Base-by-base conservation (phyloP, 441 rosid species). In the Croton setiger region DNA sequence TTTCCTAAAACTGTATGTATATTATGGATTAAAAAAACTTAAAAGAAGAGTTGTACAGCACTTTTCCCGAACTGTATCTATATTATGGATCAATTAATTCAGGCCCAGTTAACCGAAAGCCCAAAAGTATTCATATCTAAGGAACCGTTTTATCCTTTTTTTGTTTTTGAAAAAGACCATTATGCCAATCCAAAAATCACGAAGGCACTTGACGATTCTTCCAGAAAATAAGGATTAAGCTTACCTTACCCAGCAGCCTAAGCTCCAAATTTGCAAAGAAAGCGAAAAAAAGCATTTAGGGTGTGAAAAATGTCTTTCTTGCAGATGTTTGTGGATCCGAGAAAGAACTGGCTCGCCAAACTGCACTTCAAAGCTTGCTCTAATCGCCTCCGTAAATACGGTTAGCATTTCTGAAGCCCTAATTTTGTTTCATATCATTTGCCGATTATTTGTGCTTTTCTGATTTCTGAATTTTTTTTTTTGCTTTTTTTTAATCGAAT, bases 271-370 rank as follows among this genome's bases (percentile, higher is more conserved):
- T n/a, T 35, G 57, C 61, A 8, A 18, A 15, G 15, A 3, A 36
- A 14, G 37, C 4, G 18, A 15, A 47, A n/a, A n/a, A 47, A 15
- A 47, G 18, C 55, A 0, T 21, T 15, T 4, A 12, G 0, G 12
- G 20, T 48, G n/a, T n/a, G n/a, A n/a, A 43, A 60, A 74, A 86
- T 87, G 98, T 9, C 90, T 72, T 60, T 89, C 68, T 56, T 87
- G 72, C 66, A 81, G 69, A 60, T 84, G 10, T 48, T 91, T 31
- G 1, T 84, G 14, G 88, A 92, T 83, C 98, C 98, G 15, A 87
- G 75, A 78, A 94, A 87, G 83, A 94, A 80, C 85, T 77, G 84
- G 84, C 23, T 92, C 15, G 97, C 97, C 10, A 88, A 88, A 57
- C 73, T 73, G 80, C 97, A 94, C 81, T 84, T 82, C 97, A 88